Base-by-base conservation (phyloP, 2,329 filamentous ascomycete species). In the Aspergillus sp. region DNA sequence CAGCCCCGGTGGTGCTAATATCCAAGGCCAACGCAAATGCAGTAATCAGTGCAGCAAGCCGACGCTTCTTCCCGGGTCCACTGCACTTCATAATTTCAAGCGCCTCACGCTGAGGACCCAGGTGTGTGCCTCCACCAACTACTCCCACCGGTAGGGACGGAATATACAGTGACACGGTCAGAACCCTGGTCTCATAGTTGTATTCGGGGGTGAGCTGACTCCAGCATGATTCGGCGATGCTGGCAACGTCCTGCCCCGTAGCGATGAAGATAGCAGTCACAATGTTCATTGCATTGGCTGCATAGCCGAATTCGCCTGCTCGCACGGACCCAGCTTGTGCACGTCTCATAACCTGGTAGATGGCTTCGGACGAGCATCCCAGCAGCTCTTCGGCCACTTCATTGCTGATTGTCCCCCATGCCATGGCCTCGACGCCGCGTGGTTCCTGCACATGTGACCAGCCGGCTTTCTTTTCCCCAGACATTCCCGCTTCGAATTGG, bases 1-100 rank as follows among this genome's bases (percentile, higher is more conserved):
- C 56, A 1, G 69, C 63, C 41, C 61, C 62, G 36, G 63, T 23
- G 8, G 69, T 70, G 48, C 69, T 70, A 1, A 68, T 15, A 13
- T 72, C 69, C 17, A 72, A 51, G 0, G 69, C 69, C 30, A 73
- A 60, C 3, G 68, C 64, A 60, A 72, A 72, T 1, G 64, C 61
- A 19, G 66, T 66, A n/a, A 71, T 66, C 1, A 67, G 62, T 9
- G 69, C 69, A 2, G 70, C 70, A 10, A 73, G 56, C 2, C 64
- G 67, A 47, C 59, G 58, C 55, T 70, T 73, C 38, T 61, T 66
- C 5, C 64, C 66, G 1, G 62, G 52, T 12, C 65, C 68, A 12
- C 49, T 58, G 23, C 67, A 72, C 6, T 62, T 53, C 23, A 73
- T 61, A n/a, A 71, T 57, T n/a, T 68, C 57, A 30, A 72, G 58